Evolutionary conservation across 2,329 filamentous ascomycete genomes (phyloP).

Genomic region (Fusarium xylarioides): DNA sequence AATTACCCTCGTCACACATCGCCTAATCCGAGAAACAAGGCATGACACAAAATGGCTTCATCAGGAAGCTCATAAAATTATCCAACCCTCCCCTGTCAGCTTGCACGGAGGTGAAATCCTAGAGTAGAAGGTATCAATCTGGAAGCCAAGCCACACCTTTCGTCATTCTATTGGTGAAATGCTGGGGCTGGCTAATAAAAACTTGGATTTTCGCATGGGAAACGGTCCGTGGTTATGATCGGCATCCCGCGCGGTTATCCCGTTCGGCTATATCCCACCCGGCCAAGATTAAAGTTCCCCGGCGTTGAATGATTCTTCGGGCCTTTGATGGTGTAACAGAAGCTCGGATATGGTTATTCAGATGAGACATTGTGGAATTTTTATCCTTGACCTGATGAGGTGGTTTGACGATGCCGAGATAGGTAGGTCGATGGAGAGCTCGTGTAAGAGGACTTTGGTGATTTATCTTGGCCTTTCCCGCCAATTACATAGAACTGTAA

Average conservation of each 20-base stretch:
- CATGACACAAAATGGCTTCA: not conserved
- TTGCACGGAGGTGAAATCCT: not conserved
- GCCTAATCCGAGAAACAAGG: not conserved
- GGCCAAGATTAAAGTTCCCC: not conserved
- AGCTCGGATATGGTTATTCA: not conserved
- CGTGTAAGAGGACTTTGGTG: not conserved
- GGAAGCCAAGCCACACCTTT: not conserved
- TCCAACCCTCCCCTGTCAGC: not conserved
- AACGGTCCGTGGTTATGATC: not conserved
- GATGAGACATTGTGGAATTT: not conserved
- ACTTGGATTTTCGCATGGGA: not conserved
- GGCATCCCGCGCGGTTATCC: constrained; percentile 7
- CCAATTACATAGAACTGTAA: not conserved
- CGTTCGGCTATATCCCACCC: constrained; percentile 6
- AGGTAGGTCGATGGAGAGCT: not conserved
- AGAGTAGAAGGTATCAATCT: not conserved
- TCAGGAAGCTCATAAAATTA: not conserved
- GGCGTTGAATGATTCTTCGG: not conserved
- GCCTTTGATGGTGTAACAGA: not conserved
- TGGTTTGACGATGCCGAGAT: not conserved
- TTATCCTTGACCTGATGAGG: not conserved
- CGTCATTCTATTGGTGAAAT: not conserved
- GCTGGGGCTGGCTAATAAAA: not conserved
- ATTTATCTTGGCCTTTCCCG: not conserved
- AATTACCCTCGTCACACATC: not conserved